Conservation (phyloP, 1,139 yeast genomes). For the Pichia sp. region DNA sequence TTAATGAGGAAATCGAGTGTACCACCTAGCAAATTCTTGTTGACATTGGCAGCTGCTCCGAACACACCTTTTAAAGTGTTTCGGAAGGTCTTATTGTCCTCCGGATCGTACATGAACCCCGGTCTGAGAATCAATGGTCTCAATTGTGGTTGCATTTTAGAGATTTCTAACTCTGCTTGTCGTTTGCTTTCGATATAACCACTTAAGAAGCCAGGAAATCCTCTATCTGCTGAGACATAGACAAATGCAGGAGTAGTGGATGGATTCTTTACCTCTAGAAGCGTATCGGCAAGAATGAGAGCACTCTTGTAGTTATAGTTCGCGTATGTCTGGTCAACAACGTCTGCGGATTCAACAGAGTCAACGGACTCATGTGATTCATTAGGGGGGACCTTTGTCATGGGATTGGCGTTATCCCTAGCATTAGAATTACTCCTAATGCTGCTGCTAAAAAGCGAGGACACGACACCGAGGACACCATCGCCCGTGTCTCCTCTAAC, state of each 20-base stretch:
- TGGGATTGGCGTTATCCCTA: too few relatives aligned
- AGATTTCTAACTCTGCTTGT: conserved; percentile 60
- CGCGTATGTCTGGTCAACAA: too few relatives aligned
- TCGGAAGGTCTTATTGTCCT: conserved; percentile 18
- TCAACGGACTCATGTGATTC: too few relatives aligned
- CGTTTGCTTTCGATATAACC: conserved; percentile 73
- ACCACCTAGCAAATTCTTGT: too few relatives aligned
- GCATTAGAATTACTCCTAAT: too few relatives aligned
- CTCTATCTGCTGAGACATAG: conserved; percentile 74
- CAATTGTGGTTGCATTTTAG: conserved; percentile 37
- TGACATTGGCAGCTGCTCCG: too few relatives aligned
- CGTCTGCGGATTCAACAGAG: too few relatives aligned
- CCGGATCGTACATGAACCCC: conserved; percentile 69
- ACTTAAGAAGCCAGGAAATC: conserved; percentile 57
- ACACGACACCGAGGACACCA: too few relatives aligned
- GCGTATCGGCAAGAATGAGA: conserved; percentile 51
- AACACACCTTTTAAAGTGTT: conserved; percentile 8
- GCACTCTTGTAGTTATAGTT: conserved; percentile 39
- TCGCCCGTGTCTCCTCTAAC: too few relatives aligned
- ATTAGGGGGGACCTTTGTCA: too few relatives aligned
- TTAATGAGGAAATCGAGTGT: too few relatives aligned
- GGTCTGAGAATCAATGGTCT: conserved; percentile 68
- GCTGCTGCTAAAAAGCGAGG: too few relatives aligned
- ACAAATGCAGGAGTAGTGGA: conserved; percentile 41
- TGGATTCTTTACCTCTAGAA: conserved; percentile 27